Conservation (phyloP, 75 land plant genomes). For the Pinus tabuliformis region DNA sequence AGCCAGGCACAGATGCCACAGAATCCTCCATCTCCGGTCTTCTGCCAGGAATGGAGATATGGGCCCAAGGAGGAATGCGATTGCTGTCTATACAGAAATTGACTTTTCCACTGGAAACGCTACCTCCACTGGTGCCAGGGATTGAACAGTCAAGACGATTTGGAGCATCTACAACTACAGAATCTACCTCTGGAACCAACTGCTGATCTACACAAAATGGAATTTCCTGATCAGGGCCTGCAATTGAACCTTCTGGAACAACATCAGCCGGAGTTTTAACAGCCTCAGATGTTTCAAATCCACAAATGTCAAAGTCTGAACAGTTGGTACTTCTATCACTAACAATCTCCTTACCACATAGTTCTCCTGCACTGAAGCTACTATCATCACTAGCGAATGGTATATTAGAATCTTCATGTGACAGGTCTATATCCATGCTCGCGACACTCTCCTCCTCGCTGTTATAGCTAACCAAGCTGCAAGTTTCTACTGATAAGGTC, state of each 20-base stretch:
- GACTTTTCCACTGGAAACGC: not conserved
- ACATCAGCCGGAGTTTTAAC: not conserved
- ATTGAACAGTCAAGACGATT: not conserved
- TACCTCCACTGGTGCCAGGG: not conserved
- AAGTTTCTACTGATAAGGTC: conserved; percentile 4
- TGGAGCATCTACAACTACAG: conserved; percentile 1
- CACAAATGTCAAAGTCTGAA: conserved; percentile 7
- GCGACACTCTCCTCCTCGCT: conserved; percentile 11
- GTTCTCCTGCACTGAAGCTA: no score
- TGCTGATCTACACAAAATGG: not conserved
- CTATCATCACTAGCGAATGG: not conserved
- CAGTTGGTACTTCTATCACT: not conserved
- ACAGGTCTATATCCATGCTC: not conserved
- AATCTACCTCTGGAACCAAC: conserved; percentile 1
- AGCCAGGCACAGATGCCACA: conserved; percentile 34
- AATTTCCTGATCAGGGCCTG: not conserved
- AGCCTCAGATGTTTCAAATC: not conserved
- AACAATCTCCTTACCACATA: not conserved
- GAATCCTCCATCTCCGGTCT: conserved; percentile 93
- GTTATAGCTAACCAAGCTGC: conserved; percentile 8
- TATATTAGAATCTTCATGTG: conserved; percentile 1
- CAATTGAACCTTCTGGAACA: not conserved
- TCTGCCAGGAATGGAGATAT: conserved; percentile 56
- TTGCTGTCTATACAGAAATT: conserved; percentile 41
- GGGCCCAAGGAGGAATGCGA: conserved; percentile 56